Conservation (phyloP, 2,329 filamentous ascomycete genomes). For the Fusarium napiforme region DNA sequence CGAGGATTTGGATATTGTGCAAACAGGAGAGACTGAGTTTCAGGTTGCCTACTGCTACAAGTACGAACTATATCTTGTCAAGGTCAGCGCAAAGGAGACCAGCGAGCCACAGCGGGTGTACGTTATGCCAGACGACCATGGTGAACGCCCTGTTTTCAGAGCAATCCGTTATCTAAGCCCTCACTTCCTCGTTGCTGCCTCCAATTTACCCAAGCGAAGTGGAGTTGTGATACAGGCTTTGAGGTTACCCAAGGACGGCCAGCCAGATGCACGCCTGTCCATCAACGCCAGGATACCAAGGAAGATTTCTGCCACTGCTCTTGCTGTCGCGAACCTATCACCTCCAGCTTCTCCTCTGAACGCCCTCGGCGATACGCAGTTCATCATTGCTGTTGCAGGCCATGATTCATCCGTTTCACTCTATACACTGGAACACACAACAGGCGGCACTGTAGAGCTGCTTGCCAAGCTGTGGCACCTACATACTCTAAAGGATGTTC, state of each 20-base stretch:
- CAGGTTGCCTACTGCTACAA: slow-evolving; percentile 83
- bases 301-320: slow-evolving; percentile 76
- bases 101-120: slow-evolving; percentile 65
- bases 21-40: slow-evolving; percentile 71
- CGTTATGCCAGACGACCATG: slow-evolving; percentile 63
- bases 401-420: slow-evolving; percentile 83
- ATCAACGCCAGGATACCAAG: slow-evolving; percentile 69
- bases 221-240: slow-evolving; percentile 68
- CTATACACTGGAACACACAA: slow-evolving; percentile 78
- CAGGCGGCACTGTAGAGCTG: slow-evolving; percentile 58
- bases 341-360: slow-evolving; percentile 61
- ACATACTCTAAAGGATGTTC: slow-evolving; percentile 63
- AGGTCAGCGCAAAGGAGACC: slow-evolving; percentile 60
- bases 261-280: slow-evolving; percentile 59
- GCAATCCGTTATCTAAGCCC: slow-evolving; percentile 69
- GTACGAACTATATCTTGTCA: slow-evolving; percentile 76
- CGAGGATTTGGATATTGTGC: slow-evolving; percentile 75
- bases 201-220: slow-evolving; percentile 68
- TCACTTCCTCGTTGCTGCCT: slow-evolving; percentile 66
- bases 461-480: slow-evolving; percentile 64
- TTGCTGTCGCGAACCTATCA: slow-evolving; percentile 79
- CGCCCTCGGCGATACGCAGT: slow-evolving; percentile 74
- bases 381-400: slow-evolving; percentile 81
- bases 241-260: slow-evolving; percentile 58
- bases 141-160: slow-evolving; percentile 63